Evolutionary conservation across 2,329 filamentous ascomycete species (phyloP), one percentile per base, ranked within the genome.

Genomic region (Nannizziopsis barbatae): DNA sequence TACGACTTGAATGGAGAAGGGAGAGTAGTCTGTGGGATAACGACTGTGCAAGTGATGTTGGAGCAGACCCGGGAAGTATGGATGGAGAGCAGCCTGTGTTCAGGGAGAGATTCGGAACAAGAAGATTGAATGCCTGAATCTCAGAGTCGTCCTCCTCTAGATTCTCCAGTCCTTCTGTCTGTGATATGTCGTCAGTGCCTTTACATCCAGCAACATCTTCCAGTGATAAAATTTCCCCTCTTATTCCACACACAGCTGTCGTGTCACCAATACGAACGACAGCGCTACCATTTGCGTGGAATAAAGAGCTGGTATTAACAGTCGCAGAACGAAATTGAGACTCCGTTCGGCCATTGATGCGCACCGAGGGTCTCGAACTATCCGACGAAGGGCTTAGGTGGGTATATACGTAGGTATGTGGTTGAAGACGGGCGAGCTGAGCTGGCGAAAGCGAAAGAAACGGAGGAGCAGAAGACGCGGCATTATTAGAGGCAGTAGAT

Each of bases 41-140:
- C 3, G 84, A 84, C 69, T 98, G 92, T 2, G 88, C 89, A 31
- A 88, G 74, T 0, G 81, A 76, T 5, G 79, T 82, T 1, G 87
- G 92, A 17, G 92, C 83, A 8, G 83, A 83, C 40, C 89, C 88
- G 0, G 92, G 88, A 14, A 95, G 74, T 57, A 90, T 87, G 17
- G 83, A 77, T 2, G 90, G 89, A 5, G 88, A 85, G 61, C 85
- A 93, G 32, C 92, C 92, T 0, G 92, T 98, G 31, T 83, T 84
- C 30, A 98, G 72, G 62, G 95, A 92, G 48, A 98, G 79, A 62
- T 98, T 98, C 1, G 92, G 90, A 1, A 98, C 89, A 2, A 98
- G 71, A 11, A 98, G 71, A 59, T 86, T 81, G 60, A 71, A 62
- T 43, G 67, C 62, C 52, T 65, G 60, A 15, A 80, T 65, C 5